Evolutionary conservation across 2,329 filamentous ascomycete species (phyloP), one percentile per base, ranked within the genome.

Genomic region (Aureobasidium sp.): DNA sequence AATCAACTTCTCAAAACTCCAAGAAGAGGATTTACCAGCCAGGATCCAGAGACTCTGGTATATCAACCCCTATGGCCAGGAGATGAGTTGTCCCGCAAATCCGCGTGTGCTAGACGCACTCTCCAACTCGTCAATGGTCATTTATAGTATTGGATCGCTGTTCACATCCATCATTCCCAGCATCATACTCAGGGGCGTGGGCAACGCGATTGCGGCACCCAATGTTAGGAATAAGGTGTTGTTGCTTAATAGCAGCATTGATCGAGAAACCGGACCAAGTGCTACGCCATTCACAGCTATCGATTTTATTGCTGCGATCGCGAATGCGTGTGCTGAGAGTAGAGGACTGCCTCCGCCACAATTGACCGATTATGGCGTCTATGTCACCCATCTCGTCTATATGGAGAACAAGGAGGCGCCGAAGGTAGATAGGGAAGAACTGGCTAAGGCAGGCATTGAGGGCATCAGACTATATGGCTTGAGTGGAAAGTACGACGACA

Each of bases 41-140:
- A 82, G 90, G 32, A 96, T 97, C 67, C 80, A 87, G 61, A 79
- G 92, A 2, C 82, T 97, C 36, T 97, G 91, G 91, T 97, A 97
- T 77, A 97, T 97, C 77, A 97, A 97, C 70, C 93, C 93, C 0
- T 97, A 97, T 73, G 93, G 93, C n/a, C 91, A 97, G 72, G 92
- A 97, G 74, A 97, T 97, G 67, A 85, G 87, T 20, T 89, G 92
- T 0, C 83, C 87, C 0, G 89, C 91, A 2, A 97, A 96, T 69
- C 87, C 91, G 0, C 86, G 90, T 56, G 90, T 93, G 0, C 69
- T 96, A 0, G 82, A 85, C 8, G 85, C 90, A 0, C 73, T 97
- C 1, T 77, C 78, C 17, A 76, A 77, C 1, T 82, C 89, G 0
- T 82, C 85, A 62, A 87, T 85, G 1, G 80, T 97, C 9, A 84